Conservation (phyloP, 352 stramenopile genomes). For the Globisporangium solare region DNA sequence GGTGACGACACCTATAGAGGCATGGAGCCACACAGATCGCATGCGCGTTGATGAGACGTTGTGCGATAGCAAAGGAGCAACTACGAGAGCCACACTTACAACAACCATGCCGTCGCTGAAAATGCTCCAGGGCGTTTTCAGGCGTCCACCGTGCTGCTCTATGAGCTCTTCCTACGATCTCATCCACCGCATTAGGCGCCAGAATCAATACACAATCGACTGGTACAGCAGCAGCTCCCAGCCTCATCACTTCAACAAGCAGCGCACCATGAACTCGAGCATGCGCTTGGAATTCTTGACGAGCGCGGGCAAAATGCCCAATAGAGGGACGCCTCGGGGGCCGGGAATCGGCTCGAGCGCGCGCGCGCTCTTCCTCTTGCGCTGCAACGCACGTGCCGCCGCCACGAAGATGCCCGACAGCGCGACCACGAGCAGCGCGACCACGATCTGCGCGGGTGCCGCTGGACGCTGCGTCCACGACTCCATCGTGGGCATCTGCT, state of each 20-base stretch:
- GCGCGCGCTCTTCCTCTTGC: constrained; percentile 12
- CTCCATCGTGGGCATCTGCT: too few species aligned
- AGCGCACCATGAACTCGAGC: constrained; percentile 13
- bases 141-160: constrained; percentile 34
- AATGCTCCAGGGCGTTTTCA: constrained; percentile 67
- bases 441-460: background rate
- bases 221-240: too few species aligned
- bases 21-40: background rate
- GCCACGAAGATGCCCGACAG: constrained; percentile 1
- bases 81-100: constrained; percentile 13
- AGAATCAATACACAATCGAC: background rate
- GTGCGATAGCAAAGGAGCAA: too few species aligned
- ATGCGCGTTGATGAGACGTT: background rate
- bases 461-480: too few species aligned
- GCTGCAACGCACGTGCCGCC: background rate
- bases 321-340: constrained; percentile 5
- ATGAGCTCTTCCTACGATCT: constrained; percentile 30
- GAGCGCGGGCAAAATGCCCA: constrained; percentile 10
- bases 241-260: constrained; percentile 3
- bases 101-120: constrained; percentile 65
- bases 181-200: too few species aligned
- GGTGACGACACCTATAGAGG: constrained; percentile 41
- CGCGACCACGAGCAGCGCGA: constrained; percentile 1
- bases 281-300: constrained; percentile 6
- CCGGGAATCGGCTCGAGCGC: constrained; percentile 12